phyloP scores from a whole-genome alignment of 2,329 filamentous ascomycete species.

The Monosporascus ibericus region DNA sequence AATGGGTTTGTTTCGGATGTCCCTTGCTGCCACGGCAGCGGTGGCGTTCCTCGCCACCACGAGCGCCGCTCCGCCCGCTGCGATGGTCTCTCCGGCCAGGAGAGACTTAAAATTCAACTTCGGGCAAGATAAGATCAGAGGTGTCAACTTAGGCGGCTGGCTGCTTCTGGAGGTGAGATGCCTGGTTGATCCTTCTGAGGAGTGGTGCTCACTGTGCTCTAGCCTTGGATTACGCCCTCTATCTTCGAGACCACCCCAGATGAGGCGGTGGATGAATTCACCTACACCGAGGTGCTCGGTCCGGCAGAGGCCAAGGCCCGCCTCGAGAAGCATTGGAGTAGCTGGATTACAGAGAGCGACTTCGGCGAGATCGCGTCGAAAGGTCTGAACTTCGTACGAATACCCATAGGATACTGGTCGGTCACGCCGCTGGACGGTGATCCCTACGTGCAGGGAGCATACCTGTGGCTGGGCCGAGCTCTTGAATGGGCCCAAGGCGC shows the following conservation, averaged over 20 bases:
- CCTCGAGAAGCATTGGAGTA: slow-evolving; percentile 44
- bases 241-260: slow-evolving; percentile 48
- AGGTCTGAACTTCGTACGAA: slow-evolving; percentile 53
- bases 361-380: slow-evolving; percentile 50
- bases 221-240: slow-evolving; percentile 72
- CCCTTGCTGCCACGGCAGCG: not conserved
- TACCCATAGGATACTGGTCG: slow-evolving; percentile 56
- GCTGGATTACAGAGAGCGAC: slow-evolving; percentile 42
- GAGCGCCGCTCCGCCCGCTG: slow-evolving; percentile 1
- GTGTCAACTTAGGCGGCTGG: slow-evolving; percentile 18
- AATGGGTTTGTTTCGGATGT: not conserved
- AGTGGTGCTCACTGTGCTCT: slow-evolving; percentile 32
- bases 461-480: slow-evolving; percentile 45
- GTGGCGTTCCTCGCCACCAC: not conserved
- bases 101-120: slow-evolving; percentile 6
- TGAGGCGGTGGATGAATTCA: slow-evolving; percentile 43
- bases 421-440: slow-evolving; percentile 42
- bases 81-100: slow-evolving; percentile 1
- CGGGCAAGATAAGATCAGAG: slow-evolving; percentile 10
- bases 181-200: not conserved
- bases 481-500: slow-evolving; percentile 49
- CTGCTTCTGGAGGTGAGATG: slow-evolving; percentile 10
- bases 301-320: slow-evolving; percentile 31
- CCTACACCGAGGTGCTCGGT: slow-evolving; percentile 42
- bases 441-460: slow-evolving; percentile 37